Conservation (phyloP, 2,329 filamentous ascomycete genomes). For the Bertia moriformis region DNA sequence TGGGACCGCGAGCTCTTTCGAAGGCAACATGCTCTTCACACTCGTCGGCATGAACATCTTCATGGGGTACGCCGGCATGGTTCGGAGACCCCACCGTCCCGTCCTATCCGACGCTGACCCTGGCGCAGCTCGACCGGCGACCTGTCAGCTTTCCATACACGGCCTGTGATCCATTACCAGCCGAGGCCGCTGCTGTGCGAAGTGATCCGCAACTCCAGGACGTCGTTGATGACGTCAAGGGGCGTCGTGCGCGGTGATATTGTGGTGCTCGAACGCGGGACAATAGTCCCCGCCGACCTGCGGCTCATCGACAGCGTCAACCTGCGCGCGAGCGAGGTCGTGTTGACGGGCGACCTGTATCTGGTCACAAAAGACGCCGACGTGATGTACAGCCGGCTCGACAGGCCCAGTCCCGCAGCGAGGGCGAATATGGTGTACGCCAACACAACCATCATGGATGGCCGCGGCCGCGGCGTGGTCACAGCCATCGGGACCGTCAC, state of each 20-base stretch:
- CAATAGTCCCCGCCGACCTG: slow-evolving; percentile 57
- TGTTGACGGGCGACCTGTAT: slow-evolving; percentile 60
- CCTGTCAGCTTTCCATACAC: slow-evolving; percentile 41
- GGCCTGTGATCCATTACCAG: too few relatives aligned
- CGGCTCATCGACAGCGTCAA: slow-evolving; percentile 55
- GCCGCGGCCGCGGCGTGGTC: slow-evolving; percentile 55
- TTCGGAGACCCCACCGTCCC: slow-evolving; percentile 1
- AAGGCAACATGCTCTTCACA: slow-evolving; percentile 46
- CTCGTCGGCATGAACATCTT: slow-evolving; percentile 55
- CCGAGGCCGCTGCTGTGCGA: slow-evolving; percentile 45
- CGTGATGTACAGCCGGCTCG: slow-evolving; percentile 32
- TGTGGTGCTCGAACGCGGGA: slow-evolving; percentile 45
- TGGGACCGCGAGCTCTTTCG: slow-evolving; percentile 20
- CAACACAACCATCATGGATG: slow-evolving; percentile 57
- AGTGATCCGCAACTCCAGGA: slow-evolving; percentile 36
- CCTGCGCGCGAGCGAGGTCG: slow-evolving; percentile 60
- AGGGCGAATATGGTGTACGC: slow-evolving; percentile 61
- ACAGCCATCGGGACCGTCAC: slow-evolving; percentile 60
- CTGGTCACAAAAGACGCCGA: slow-evolving; percentile 34
- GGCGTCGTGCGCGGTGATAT: slow-evolving; percentile 53
- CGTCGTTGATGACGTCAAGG: slow-evolving; percentile 36
- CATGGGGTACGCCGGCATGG: slow-evolving; percentile 34
- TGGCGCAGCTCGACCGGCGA: slow-evolving; percentile 45
- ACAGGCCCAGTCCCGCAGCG: too few relatives aligned
- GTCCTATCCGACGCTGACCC: slow-evolving; percentile 41